Evolutionary conservation across 73 alveolate species (phyloP).

Genomic region (Tetrahymena elliotti): DNA sequence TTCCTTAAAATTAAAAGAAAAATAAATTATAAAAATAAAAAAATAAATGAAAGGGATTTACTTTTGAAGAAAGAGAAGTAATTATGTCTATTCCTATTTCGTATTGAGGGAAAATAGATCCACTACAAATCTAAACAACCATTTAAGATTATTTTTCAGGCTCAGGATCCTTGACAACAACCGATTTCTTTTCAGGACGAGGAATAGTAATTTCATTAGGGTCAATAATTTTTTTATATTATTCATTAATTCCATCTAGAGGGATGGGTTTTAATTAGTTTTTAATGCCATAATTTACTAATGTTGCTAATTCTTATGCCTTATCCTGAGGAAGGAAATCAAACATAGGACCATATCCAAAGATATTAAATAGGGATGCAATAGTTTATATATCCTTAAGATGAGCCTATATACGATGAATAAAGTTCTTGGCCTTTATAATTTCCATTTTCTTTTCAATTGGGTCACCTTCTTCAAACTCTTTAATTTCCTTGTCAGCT

Average conservation of each 20-base stretch:
- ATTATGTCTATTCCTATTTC: constrained; percentile 30
- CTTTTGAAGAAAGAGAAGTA: constrained; percentile 25
- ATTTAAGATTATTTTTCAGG: constrained; percentile 6
- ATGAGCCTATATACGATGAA: constrained; percentile 21
- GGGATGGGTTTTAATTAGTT: constrained; percentile 14
- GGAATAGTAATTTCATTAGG: constrained; percentile 17
- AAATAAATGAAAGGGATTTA: not conserved
- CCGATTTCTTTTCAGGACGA: constrained; percentile 15
- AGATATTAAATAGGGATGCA: constrained; percentile 12
- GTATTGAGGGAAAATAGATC: not conserved
- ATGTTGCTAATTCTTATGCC: constrained; percentile 3
- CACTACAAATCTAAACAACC: constrained; percentile 13
- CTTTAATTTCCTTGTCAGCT: constrained; percentile 17
- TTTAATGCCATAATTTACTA: constrained; percentile 5
- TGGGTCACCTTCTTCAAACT: not conserved
- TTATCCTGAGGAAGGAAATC: constrained; percentile 11
- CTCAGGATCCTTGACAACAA: constrained; percentile 4
- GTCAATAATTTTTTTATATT: constrained; percentile 24
- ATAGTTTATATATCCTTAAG: constrained; percentile 10
- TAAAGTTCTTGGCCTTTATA: constrained; percentile 7
- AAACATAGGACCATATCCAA: constrained; percentile 26
- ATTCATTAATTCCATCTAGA: constrained; percentile 23
- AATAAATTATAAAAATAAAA: not conserved
- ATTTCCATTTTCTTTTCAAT: not conserved
- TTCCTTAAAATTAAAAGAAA: not conserved